These are phyloP conservation scores for Cicer cuneatum DNA, from an alignment of 306 rosid genomes.

Conservation along the genomic window DNA sequence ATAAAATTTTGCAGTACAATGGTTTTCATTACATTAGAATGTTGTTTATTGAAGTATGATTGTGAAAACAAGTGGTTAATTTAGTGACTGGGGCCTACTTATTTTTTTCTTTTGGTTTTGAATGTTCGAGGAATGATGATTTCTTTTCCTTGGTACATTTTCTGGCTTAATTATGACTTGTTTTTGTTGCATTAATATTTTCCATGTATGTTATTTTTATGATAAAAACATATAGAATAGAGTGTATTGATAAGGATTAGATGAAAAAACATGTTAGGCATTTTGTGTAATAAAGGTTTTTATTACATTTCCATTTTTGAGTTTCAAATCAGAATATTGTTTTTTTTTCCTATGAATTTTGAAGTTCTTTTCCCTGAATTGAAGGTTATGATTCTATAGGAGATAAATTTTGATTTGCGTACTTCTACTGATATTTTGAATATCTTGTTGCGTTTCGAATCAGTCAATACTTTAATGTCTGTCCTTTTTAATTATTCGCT, in stretches of 20 bases:
- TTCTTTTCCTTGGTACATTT: constrained; percentile 21
- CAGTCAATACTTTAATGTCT: not conserved
- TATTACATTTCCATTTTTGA: constrained; percentile 15
- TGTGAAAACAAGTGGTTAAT: constrained; percentile 12
- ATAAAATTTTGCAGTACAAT: not conserved
- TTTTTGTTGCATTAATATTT: constrained; percentile 39
- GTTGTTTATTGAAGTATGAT: constrained; percentile 31
- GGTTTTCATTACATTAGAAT: constrained; percentile 12
- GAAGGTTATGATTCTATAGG: constrained; percentile 16
- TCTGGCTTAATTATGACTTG: constrained; percentile 29
- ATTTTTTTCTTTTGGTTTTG: constrained; percentile 24
- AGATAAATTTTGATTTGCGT: constrained; percentile 18
- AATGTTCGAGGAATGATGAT: not conserved
- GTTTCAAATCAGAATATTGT: not conserved
- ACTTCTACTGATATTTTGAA: constrained; percentile 20
- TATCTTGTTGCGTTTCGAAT: constrained; percentile 8
- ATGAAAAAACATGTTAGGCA: constrained; percentile 29
- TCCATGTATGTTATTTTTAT: constrained; percentile 11
- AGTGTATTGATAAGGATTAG: constrained; percentile 17
- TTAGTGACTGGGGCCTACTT: constrained; percentile 9
- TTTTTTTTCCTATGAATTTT: constrained; percentile 12
- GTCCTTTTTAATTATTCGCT: constrained; percentile 27
- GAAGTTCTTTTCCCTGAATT: not conserved
- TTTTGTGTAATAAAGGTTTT: constrained; percentile 12
- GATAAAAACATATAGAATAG: constrained; percentile 3